Evolutionary conservation across 2,329 filamentous ascomycete species (phyloP).

Genomic region (Ceratocystiopsis sp.): DNA sequence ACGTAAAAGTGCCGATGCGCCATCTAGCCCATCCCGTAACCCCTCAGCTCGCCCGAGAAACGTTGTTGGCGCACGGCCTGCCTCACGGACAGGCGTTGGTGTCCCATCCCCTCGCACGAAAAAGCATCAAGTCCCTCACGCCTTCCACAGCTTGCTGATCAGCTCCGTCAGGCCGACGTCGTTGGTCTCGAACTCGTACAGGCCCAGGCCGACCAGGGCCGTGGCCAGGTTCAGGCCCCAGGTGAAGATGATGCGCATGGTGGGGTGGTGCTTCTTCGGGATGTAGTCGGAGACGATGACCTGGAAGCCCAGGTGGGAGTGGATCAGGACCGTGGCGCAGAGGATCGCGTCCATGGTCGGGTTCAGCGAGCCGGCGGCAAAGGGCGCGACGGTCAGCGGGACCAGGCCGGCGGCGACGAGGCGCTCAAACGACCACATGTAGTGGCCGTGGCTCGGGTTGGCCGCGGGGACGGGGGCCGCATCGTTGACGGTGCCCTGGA

Average conservation of each 20-base stretch:
- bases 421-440: conserved; percentile 97
- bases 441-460: conserved; percentile 72
- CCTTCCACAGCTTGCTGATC: conserved; percentile 77
- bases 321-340: conserved; percentile 66
- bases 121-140: conserved; percentile 29
- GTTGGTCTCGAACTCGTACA: conserved; percentile 99
- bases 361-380: conserved; percentile 82
- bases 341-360: conserved; percentile 74
- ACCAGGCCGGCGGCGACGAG: conserved; percentile 64
- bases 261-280: conserved; percentile 52
- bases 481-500: conserved; percentile 50
- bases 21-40: too few relatives aligned
- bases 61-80: too few relatives aligned
- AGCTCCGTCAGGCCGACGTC: conserved; percentile 88
- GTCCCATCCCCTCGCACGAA: too few relatives aligned
- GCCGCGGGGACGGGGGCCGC: conserved; percentile 56
- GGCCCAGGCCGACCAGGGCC: conserved; percentile 63
- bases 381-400: conserved; percentile 77
- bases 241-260: conserved; percentile 45
- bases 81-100: too few relatives aligned
- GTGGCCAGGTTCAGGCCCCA: conserved; percentile 72
- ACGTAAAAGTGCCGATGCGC: too few relatives aligned
- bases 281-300: conserved; percentile 85
- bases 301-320: conserved; percentile 94
- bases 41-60: too few relatives aligned